Base-by-base conservation (phyloP, 1,284 basidiomycete species). In the Sparassis latifolia region DNA sequence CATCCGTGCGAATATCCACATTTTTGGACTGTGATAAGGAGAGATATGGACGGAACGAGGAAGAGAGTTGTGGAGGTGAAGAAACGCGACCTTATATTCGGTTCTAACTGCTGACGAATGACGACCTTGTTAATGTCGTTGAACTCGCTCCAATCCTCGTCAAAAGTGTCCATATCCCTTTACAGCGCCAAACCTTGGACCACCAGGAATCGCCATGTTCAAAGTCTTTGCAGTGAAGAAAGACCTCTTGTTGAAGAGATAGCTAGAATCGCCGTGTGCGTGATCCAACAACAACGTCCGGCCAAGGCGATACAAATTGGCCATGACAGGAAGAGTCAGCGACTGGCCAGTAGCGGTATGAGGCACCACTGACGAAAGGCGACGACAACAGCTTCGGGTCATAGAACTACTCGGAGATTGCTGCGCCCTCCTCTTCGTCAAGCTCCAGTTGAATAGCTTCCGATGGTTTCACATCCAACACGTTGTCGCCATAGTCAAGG, bases 41-140 rank as follows among this genome's bases (percentile, higher is more conserved):
- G 91, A 89, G 51, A 99, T 89, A 51, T 84, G 88, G 49, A 99
- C 94, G 27, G 94, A 92, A 40, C 97, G 91, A 49, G 97, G 97
- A 6, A 97, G 82, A 46, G 95, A 97, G 71, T 99, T 99, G 77
- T 99, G 99, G 2, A 99, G 79, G 65, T 99, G 97, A 29, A 97
- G 97, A 78, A 98, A 99, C 0, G 96, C 96, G 50, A 99, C 95
- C 67, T 96, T 97, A 79, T 99, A 99, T 73, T 99, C 97, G 2
- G 97, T 99, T 47, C 97, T 84, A 57, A 99, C 67, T 97, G 93
- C 65, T 98, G 95, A 33, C 97, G 93, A 58, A 99, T 99, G 69
- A 99, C 97, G 65, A 99, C 91, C 71, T 99, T 99, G 76, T 97
- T 96, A 70, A 99, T 97, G 67, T 99, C 97, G 67, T 99, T 99